phyloP scores from a whole-genome alignment of 768 basidiomycete species.

The Podaxis sp. region DNA sequence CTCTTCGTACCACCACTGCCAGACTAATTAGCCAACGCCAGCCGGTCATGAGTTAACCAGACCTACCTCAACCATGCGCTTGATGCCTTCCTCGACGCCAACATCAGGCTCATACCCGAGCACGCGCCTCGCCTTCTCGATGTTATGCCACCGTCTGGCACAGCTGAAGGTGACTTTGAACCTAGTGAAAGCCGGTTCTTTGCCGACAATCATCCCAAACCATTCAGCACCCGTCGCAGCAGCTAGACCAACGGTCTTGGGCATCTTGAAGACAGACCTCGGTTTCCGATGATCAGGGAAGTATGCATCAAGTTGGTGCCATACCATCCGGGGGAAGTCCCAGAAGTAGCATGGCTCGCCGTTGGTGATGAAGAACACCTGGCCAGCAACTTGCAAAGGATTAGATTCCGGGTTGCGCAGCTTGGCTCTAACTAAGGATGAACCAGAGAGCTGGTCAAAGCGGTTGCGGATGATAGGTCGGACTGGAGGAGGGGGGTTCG shows the following conservation, averaged over 20 bases:
- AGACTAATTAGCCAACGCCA: constrained; percentile 1
- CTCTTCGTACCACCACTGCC: constrained; percentile 48
- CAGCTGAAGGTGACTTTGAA: constrained; percentile 83
- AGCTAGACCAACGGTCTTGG: constrained; percentile 62
- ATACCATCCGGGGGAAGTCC: constrained; percentile 86
- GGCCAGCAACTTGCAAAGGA: constrained; percentile 83
- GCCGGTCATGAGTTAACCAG: background rate
- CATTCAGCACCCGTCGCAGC: constrained; percentile 74
- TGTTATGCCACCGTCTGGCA: constrained; percentile 85
- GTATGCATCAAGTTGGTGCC: constrained; percentile 62
- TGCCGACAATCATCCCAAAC: constrained; percentile 69
- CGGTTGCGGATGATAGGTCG: constrained; percentile 70
- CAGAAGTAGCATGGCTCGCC: constrained; percentile 96
- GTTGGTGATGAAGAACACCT: constrained; percentile 96
- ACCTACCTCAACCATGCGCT: constrained; percentile 71
- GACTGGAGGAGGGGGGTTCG: constrained; percentile 35
- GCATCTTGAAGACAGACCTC: constrained; percentile 43
- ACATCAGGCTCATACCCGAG: constrained; percentile 93
- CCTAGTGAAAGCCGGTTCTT: constrained; percentile 81
- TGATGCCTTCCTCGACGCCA: constrained; percentile 84
- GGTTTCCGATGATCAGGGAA: constrained; percentile 53
- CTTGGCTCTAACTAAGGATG: constrained; percentile 51
- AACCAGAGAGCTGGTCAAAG: constrained; percentile 76
- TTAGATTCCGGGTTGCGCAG: constrained; percentile 40
- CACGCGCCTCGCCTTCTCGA: constrained; percentile 88